Conservation (phyloP, 2,329 filamentous ascomycete genomes). For the Bipolaris oryzae region DNA sequence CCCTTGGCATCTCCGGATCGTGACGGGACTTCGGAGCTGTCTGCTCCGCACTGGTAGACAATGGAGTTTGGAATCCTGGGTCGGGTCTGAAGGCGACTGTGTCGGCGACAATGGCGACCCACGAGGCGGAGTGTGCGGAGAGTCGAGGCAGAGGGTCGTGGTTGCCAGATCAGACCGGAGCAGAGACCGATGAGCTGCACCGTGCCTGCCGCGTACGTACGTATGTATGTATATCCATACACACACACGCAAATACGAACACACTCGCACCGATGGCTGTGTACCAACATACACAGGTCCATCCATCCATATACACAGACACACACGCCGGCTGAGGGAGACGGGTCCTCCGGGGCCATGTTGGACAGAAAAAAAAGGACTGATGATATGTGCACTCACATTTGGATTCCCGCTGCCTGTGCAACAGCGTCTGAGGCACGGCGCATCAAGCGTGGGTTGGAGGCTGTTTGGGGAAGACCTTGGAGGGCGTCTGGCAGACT, state of each 20-base stretch:
- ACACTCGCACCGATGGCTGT: no score
- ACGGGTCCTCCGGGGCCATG: background rate
- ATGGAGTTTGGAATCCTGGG: background rate
- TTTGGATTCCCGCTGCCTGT: conserved; percentile 35
- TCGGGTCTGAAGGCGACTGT: no score
- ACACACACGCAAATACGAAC: no score
- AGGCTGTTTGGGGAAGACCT: conserved; percentile 29
- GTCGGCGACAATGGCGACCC: background rate
- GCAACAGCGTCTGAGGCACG: conserved; percentile 43
- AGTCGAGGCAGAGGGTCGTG: background rate
- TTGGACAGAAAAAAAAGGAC: conserved; percentile 1
- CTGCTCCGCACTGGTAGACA: background rate
- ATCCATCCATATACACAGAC: no score
- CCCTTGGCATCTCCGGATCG: conserved; percentile 27
- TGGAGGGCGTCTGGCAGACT: conserved; percentile 40
- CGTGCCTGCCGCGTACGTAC: conserved; percentile 2
- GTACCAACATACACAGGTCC: no score
- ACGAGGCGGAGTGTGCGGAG: background rate
- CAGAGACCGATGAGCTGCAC: conserved; percentile 2
- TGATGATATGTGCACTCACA: conserved; percentile 27
- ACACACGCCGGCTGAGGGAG: no score
- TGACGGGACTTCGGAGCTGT: conserved; percentile 6
- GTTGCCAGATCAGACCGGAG: conserved; percentile 1
- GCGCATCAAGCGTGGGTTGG: conserved; percentile 38
- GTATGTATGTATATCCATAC: no score